Percentiles rank a stretch among this genome's conserved stretches.
Evolutionary conservation across 805 yeast genomes (phyloP).

Genomic region (Yamadazyma tumulicola): DNA sequence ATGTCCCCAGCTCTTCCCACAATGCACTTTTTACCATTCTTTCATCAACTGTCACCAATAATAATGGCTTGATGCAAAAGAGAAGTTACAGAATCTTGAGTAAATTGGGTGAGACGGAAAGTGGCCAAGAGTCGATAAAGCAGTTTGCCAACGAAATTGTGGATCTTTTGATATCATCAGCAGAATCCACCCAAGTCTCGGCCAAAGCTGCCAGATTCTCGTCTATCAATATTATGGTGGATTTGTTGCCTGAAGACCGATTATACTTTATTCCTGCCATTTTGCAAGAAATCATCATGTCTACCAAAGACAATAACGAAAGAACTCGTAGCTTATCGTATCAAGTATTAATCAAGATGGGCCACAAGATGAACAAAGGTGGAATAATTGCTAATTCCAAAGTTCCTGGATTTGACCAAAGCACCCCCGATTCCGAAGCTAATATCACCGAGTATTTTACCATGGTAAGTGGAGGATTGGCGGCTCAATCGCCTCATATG

Average conservation of each 20-base stretch:
- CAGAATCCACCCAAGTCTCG: slow-evolving; percentile 58
- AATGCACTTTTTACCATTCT: slow-evolving; percentile 77
- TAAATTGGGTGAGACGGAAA: slow-evolving; percentile 64
- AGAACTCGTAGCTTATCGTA: slow-evolving; percentile 83
- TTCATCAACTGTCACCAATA: slow-evolving; percentile 54
- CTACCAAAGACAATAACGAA: slow-evolving; percentile 91
- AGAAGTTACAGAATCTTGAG: slow-evolving; percentile 80
- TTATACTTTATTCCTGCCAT: slow-evolving; percentile 76
- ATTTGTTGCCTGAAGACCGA: slow-evolving; percentile 59
- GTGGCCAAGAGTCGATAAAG: slow-evolving; percentile 54
- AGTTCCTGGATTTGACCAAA: slow-evolving; percentile 64
- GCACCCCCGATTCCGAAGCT: slow-evolving; percentile 63
- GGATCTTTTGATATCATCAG: slow-evolving; percentile 53
- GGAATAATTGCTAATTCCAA: slow-evolving; percentile 63
- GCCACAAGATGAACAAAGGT: slow-evolving; percentile 65
- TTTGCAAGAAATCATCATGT: slow-evolving; percentile 82
- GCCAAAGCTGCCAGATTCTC: slow-evolving; percentile 78
- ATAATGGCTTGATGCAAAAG: slow-evolving; percentile 75
- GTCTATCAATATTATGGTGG: slow-evolving; percentile 60
- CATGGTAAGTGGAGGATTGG: slow-evolving; percentile 94
- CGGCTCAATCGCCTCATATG: slow-evolving; percentile 93
- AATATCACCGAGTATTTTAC: slow-evolving; percentile 80
- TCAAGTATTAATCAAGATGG: slow-evolving; percentile 74
- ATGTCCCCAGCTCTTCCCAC: slow-evolving; percentile 68
- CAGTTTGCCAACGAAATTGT: slow-evolving; percentile 57